phyloP scores from a whole-genome alignment of 2,329 filamentous ascomycete genomes.

The Sporothrix pallida region DNA sequence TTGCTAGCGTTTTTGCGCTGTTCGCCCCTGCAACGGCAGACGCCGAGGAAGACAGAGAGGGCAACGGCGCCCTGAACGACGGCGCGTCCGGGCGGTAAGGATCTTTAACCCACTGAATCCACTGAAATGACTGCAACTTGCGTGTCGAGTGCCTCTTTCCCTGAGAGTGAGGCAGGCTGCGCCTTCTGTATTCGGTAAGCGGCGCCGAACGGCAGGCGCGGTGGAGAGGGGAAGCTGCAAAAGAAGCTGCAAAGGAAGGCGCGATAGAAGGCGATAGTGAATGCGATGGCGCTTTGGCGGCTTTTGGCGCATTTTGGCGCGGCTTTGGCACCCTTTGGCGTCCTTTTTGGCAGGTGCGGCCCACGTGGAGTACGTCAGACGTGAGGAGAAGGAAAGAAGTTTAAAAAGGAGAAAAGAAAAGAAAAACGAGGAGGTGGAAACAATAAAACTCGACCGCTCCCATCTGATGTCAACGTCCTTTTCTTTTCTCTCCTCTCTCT shows the following conservation, averaged over 20 bases:
- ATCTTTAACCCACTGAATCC: background rate
- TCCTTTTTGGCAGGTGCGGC: background rate
- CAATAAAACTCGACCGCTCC: slow-evolving; percentile 9
- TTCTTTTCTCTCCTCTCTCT: background rate
- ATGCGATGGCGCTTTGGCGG: background rate
- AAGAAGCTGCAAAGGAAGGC: background rate
- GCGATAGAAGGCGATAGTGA: slow-evolving; percentile 15
- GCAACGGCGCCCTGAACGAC: background rate
- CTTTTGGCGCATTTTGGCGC: background rate
- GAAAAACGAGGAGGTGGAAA: background rate
- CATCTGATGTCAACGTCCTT: background rate
- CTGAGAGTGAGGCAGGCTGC: background rate
- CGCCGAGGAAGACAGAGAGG: background rate
- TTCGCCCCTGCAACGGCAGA: slow-evolving; percentile 12
- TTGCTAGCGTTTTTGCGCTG: background rate
- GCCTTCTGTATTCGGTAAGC: slow-evolving; percentile 25
- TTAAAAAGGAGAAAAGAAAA: background rate
- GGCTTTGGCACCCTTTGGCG: background rate
- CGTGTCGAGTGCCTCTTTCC: background rate
- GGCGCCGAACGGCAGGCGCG: slow-evolving; percentile 8
- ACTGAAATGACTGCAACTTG: background rate
- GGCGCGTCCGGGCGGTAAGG: slow-evolving; percentile 1
- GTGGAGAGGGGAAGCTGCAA: slow-evolving; percentile 2
- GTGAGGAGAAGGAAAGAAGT: slow-evolving; percentile 5
- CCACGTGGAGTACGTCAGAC: background rate